A percentile compares a stretch with the other conserved stretches of the same genome.
phyloP scores from a whole-genome alignment of 805 yeast genomes.

The Hanseniaspora hatyaiensis region DNA sequence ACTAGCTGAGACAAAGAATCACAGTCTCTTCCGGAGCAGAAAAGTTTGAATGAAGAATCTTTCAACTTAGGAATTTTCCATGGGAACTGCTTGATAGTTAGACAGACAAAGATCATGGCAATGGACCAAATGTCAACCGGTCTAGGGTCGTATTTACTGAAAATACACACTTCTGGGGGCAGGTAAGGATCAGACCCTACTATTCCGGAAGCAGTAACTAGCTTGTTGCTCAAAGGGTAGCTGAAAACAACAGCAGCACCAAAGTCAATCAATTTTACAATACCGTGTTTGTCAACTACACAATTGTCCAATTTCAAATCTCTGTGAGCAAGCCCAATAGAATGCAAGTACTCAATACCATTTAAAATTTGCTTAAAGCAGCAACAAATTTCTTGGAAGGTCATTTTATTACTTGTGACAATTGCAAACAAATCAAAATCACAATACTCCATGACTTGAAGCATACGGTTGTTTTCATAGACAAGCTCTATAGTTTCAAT shows the following conservation, averaged over 20 bases:
- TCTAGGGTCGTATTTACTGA: conserved; percentile 74
- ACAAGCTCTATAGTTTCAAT: conserved; percentile 85
- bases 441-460: conserved; percentile 91
- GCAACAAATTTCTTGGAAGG: conserved; percentile 65
- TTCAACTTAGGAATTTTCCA: conserved; percentile 83
- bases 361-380: conserved; percentile 77
- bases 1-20: conserved; percentile 53
- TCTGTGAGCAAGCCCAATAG: conserved; percentile 78
- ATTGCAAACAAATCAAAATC: conserved; percentile 87
- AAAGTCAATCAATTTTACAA: conserved; percentile 82
- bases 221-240: conserved; percentile 65
- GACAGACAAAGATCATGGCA: conserved; percentile 83
- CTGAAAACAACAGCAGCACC: conserved; percentile 88
- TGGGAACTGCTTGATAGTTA: conserved; percentile 83
- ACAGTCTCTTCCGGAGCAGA: conserved; percentile 62
- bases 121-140: conserved; percentile 92
- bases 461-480: conserved; percentile 73
- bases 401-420: conserved; percentile 87
- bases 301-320: conserved; percentile 89
- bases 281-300: conserved; percentile 70
- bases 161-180: conserved; percentile 85
- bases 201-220: conserved; percentile 69
- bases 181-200: conserved; percentile 83
- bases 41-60: conserved; percentile 73
- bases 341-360: conserved; percentile 72